These are phyloP conservation scores for Litchi chinensis DNA, from an alignment of 345 rosid genomes.

Conservation along the genomic window DNA sequence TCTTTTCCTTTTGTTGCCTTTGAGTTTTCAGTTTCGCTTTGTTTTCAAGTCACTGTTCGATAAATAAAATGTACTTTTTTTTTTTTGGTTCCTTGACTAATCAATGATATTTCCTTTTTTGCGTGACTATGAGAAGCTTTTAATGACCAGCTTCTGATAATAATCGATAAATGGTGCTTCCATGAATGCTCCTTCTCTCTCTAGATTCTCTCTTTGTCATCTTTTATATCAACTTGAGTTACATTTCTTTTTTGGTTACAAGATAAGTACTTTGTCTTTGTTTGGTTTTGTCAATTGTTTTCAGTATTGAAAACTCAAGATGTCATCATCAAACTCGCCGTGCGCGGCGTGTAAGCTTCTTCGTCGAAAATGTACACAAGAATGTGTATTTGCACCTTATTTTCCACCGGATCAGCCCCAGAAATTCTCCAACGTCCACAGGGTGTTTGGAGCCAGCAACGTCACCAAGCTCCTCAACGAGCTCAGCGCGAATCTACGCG, in stretches of 20 bases:
- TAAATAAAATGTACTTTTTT: conserved; percentile 4
- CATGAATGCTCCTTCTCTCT: conserved; percentile 1
- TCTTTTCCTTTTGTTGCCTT: background rate
- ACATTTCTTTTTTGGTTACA: background rate
- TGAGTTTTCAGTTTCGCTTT: background rate
- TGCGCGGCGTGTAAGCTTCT: conserved; percentile 86
- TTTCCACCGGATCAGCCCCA: conserved; percentile 80
- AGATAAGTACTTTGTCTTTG: background rate
- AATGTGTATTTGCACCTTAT: conserved; percentile 82
- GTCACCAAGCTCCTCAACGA: conserved; percentile 74
- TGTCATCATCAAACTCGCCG: conserved; percentile 71
- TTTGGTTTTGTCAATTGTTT: background rate
- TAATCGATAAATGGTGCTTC: conserved; percentile 9
- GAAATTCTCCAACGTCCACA: conserved; percentile 58
- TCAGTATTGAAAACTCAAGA: conserved; percentile 21
- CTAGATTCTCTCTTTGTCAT: background rate
- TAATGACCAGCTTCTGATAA: background rate
- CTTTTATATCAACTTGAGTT: background rate
- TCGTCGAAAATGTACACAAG: conserved; percentile 76
- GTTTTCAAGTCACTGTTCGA: conserved; percentile 17
- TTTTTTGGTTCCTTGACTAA: background rate
- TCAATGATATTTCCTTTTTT: background rate
- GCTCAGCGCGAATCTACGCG: conserved; percentile 49
- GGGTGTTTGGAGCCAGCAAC: conserved; percentile 75
- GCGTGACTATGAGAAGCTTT: conserved; percentile 7